phyloP scores from a whole-genome alignment of 139 green algal species.

The Micractinium conductrix region DNA sequence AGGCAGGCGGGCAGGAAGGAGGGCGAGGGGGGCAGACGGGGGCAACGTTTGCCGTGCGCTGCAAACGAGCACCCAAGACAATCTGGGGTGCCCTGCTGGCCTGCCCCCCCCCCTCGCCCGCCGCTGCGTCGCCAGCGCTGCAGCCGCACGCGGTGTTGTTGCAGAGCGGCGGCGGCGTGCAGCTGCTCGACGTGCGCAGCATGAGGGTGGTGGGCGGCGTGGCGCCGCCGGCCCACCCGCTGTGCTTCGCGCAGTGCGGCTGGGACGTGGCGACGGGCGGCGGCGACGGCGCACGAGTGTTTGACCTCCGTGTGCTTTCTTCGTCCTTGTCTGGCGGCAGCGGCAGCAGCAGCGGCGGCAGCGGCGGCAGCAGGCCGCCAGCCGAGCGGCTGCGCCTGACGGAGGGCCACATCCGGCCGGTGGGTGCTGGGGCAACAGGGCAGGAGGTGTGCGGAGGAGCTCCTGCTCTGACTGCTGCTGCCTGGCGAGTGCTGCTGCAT shows the following conservation, averaged over 20 bases:
- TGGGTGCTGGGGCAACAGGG: background rate
- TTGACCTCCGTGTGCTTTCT: conserved; percentile 9
- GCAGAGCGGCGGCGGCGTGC: background rate
- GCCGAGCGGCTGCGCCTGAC: background rate
- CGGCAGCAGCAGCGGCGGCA: background rate
- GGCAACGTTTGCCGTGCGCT: too few species aligned
- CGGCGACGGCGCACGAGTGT: conserved; percentile 15
- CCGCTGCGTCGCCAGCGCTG: background rate
- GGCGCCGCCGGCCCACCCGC: conserved; percentile 9
- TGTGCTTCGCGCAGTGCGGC: conserved; percentile 22
- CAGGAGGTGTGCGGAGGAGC: too few species aligned
- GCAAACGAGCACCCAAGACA: too few species aligned
- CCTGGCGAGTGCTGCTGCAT: too few species aligned
- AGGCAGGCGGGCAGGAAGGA: too few species aligned
- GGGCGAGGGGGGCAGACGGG: too few species aligned
- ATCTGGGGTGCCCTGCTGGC: too few species aligned
- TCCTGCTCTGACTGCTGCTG: too few species aligned
- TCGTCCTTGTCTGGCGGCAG: background rate
- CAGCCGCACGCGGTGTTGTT: conserved; percentile 25
- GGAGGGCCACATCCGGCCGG: background rate
- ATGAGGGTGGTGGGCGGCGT: background rate
- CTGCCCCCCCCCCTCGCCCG: too few species aligned
- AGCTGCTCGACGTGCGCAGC: conserved; percentile 33
- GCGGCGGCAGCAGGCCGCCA: background rate
- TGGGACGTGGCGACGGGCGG: conserved; percentile 13